Evolutionary conservation across 306 rosid species (phyloP), one percentile per base, ranked within the genome.

Genomic region (Lathyrus tuberosus): DNA sequence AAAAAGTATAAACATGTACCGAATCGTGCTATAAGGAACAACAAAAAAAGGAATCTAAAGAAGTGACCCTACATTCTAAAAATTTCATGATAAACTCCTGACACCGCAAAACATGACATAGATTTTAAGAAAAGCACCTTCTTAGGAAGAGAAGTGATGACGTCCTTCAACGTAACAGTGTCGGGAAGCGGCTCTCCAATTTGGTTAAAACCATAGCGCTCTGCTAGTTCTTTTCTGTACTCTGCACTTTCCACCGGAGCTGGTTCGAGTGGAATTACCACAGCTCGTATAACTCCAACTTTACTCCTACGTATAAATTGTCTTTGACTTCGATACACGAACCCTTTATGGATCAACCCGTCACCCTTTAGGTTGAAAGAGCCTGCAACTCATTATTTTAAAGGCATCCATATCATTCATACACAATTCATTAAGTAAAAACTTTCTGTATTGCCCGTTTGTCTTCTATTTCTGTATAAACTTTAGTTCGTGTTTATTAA

Each of bases 121-220:
- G 65, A 33, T 69, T 30, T 16, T 58, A 13, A 58, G 61, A 41
- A 60, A 82, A 51, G 4, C 71, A 94, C 99, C 90, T 83, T 75
- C 78, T 94, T 89, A 12, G 99, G 99, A 81, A 94, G 97, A 66
- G 91, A 84, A 67, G 77, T 92, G 13, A 87, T 62, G 60, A 94
- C 72, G 69, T 90, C 89, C 83, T 87, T 91, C 31, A 94, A 74
- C 16, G 89, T 82, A 67, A 94, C 86, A 76, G 77, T 75, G 8
- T 79, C 88, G 7, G 99, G 96, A 73, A 94, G 88, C 3, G 87
- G 88, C 47, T 88, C 95, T 69, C 96, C 99, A 69, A 94, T 86
- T 76, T 86, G 80, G 74, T 35, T 78, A 62, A 94, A 94, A 70
- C 97, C 99, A 41, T 94, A 94, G 65, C 80, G 84, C 74, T 91